Base-by-base conservation (phyloP, 1,284 basidiomycete genomes). In the Sphagnurus paluster region DNA sequence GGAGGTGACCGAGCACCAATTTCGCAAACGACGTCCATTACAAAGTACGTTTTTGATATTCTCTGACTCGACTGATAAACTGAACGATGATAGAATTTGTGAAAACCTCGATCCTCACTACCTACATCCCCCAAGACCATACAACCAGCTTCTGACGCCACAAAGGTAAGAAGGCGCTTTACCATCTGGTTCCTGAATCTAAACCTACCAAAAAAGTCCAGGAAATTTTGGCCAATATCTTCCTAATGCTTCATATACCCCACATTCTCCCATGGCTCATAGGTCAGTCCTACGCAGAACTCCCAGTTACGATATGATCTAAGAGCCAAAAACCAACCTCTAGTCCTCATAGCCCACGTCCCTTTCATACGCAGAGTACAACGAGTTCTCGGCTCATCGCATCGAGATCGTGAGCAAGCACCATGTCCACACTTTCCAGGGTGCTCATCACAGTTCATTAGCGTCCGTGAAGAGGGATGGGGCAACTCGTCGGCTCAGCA, bases 111-210 rank as follows among this genome's bases (percentile, higher is more conserved):
- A 56, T 38, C 44, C 47, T 10, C 56, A 62, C 10, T 48, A 61
- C 10, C 55, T 64, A 19, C 50, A 65, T 51, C 50, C 61, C 19
- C 46, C 63, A 8, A 62, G 54, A 33, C 62, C 58, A 33, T 66
- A 62, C 46, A 67, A 67, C n/a, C 79, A 82, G 58, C 63, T 84
- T 17, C 81, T 80, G 9, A 84, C 81, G 14, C 82, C 82, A 14
- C 79, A 81, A 57, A 83, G 80, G 82, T 82, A 48, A 58, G 63
- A 49, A 52, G 9, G 8, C 13, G 33, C n/a, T 10, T 11, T 25
- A 40, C 23, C 21, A 26, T 42, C 32, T 45, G n/a, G 13, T 55
- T 36, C 52, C 36, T 20, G 16, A 19, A 16, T 25, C 19, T 13
- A 19, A 23, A 34, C 14, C 13, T 30, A 6, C 8, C 19, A 10